Evolutionary conservation across 2,329 filamentous ascomycete genomes (phyloP).

Genomic region (Fusarium sp.): DNA sequence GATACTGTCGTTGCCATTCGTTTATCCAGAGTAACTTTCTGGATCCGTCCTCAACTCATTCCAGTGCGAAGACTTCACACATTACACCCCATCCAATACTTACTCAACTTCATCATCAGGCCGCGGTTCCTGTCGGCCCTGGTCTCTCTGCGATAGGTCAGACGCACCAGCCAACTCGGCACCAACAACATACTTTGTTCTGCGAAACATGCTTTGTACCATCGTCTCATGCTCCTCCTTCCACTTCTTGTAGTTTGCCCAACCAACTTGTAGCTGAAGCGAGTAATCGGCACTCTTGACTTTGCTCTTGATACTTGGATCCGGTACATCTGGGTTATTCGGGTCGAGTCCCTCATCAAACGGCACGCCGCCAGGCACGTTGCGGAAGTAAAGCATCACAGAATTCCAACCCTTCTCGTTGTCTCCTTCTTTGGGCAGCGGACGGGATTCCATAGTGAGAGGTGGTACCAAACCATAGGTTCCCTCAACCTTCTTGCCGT

Average conservation of each 20-base stretch:
- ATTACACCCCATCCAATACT: rapidly evolving
- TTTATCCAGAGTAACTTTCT: no score
- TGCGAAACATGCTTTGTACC: not conserved
- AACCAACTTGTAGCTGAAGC: not conserved
- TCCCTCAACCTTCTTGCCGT: not conserved
- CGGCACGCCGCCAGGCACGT: not conserved
- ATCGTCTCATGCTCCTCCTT: not conserved
- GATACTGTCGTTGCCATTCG: no score
- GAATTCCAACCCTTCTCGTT: not conserved
- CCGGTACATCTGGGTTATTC: not conserved
- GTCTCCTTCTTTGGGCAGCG: no score
- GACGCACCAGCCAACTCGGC: not conserved
- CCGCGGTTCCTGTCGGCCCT: not conserved
- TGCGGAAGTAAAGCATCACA: conserved; percentile 6
- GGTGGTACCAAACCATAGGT: not conserved
- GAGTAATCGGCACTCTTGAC: conserved; percentile 8
- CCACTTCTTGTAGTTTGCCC: conserved; percentile 10
- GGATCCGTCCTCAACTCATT: no score
- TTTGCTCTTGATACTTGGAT: not conserved
- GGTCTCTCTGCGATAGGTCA: not conserved
- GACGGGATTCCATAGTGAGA: not conserved
- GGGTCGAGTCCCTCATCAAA: conserved; percentile 3
- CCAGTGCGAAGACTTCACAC: no score
- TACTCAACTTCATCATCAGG: not conserved
- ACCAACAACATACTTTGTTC: not conserved